Evolutionary conservation across 2,329 filamentous ascomycete genomes (phyloP), one percentile per base, ranked within the genome.

Genomic region (Periconia digitata): DNA sequence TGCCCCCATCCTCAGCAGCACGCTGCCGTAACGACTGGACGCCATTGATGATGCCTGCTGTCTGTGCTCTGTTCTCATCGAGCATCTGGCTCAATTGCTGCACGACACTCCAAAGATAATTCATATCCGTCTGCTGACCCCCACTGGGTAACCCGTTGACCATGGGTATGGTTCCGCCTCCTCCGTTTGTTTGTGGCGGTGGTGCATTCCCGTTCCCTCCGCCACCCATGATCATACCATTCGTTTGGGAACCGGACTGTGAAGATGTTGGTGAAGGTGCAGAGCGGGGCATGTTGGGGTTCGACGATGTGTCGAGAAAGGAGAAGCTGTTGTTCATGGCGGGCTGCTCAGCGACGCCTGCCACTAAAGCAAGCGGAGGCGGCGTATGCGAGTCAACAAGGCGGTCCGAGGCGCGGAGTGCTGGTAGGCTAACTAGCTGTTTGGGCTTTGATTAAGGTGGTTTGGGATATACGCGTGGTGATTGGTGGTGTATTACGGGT

Each of bases 71-170:
- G 50, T 73, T 73, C 47, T 72, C 70, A 45, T 72, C 69, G 27
- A 73, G 58, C 43, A 71, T 49, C 50, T 70, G 64, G 46, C 64
- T 68, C 44, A 74, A 56, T 58, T 73, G 67, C 59, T 73, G 69
- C 32, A 74, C 69, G 27, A 73, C 65, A 24, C 60, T 60, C 71
- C 70, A 73, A 20, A 74, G 60, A 49, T 72, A 64, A 48, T 73
- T 74, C 70, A 74, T 72, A 46, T 74, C 72, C 13, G 68, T 72
- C 56, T 74, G 71, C 43, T 72, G 71, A 38, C 72, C 71, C 6
- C 70, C 69, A 22, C 61, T 65, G 8, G 69, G 67, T 37, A 72
- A 56, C 17, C 69, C 69, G 46, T 72, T 72, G 35, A 72, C 67
- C 58, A 72, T 63, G 7, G 69, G 69, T 32, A 72, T 64, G 50